Evolutionary conservation across 2,329 filamentous ascomycete genomes (phyloP).

Genomic region (Colletotrichum orbiculare): DNA sequence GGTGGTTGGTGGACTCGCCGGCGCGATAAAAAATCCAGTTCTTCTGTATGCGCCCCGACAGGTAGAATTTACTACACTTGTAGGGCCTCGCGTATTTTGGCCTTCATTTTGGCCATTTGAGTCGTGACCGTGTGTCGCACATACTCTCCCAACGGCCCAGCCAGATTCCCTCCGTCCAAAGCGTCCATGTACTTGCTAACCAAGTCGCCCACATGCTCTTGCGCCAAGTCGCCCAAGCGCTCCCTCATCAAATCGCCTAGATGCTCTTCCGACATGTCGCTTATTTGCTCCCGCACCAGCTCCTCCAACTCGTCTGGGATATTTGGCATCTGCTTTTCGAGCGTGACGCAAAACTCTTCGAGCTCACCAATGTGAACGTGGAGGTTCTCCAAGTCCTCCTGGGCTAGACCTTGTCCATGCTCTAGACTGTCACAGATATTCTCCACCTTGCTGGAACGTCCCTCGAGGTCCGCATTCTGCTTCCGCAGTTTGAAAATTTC

Average conservation of each 20-base stretch:
- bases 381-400: neutral
- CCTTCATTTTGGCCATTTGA: conserved; percentile 1
- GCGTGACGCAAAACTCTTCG: neutral
- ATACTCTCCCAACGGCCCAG: conserved; percentile 4
- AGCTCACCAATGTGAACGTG: neutral
- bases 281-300: neutral
- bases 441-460: neutral
- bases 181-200: neutral
- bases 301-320: neutral
- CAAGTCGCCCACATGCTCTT: neutral
- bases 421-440: neutral
- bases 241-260: neutral
- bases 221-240: neutral
- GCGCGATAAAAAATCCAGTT: neutral
- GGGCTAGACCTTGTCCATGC: neutral
- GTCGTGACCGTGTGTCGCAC: neutral
- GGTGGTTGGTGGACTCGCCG: neutral
- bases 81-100: neutral
- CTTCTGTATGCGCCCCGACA: neutral
- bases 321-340: conserved; percentile 5
- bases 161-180: neutral
- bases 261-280: conserved; percentile 3
- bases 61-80: neutral
- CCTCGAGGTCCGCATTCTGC: neutral
- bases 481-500: neutral